Conservation (phyloP, 768 basidiomycete species). For the Suillus variegatus region DNA sequence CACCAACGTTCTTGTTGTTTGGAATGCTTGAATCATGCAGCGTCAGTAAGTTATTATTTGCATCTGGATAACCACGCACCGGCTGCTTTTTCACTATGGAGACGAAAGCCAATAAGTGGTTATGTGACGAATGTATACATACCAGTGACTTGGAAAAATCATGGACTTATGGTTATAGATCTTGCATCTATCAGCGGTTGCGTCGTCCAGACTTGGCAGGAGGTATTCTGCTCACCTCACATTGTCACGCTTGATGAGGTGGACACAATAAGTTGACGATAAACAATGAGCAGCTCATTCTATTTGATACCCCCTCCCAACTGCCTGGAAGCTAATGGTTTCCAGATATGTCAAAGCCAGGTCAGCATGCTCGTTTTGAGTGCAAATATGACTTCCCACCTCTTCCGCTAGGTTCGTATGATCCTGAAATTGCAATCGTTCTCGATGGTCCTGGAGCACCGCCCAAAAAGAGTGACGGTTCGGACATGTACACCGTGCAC, state of each 20-base stretch:
- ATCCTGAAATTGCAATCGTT: slow-evolving; percentile 43
- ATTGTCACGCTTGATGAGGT: background rate
- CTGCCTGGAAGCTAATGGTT: slow-evolving; percentile 28
- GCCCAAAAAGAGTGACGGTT: slow-evolving; percentile 16
- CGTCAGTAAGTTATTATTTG: too few relatives aligned
- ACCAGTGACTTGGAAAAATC: background rate
- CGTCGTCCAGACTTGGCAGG: background rate
- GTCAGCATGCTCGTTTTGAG: slow-evolving; percentile 9
- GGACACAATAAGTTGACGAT: background rate
- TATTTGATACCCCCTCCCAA: slow-evolving; percentile 29
- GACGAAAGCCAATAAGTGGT: background rate
- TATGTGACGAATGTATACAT: background rate
- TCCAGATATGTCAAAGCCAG: slow-evolving; percentile 34
- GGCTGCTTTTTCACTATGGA: background rate
- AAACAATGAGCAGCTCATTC: slow-evolving; percentile 12
- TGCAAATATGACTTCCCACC: background rate
- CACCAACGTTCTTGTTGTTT: too few relatives aligned
- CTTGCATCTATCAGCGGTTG: background rate
- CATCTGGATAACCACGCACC: background rate
- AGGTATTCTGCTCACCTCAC: background rate
- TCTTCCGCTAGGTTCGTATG: slow-evolving; percentile 22
- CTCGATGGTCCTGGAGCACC: slow-evolving; percentile 29
- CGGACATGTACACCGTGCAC: slow-evolving; percentile 43
- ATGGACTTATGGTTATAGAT: background rate
- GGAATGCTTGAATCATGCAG: too few relatives aligned